Evolutionary conservation across 305 asterid genomes (phyloP).

Genomic region (Coffea humblotiana): DNA sequence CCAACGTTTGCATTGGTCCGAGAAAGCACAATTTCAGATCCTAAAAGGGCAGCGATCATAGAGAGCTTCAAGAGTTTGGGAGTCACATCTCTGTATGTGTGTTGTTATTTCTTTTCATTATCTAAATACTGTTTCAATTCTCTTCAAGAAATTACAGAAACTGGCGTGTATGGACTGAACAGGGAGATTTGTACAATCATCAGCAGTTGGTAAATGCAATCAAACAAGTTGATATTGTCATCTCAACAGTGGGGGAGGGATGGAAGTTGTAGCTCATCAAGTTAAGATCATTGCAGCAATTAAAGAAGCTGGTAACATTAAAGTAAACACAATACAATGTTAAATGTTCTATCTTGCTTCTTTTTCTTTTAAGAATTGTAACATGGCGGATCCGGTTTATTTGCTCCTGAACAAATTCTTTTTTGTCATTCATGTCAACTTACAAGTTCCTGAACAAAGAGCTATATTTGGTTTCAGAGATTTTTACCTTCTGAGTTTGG

Average conservation of each 20-base stretch:
- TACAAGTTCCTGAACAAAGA: background rate
- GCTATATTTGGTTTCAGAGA: slow-evolving; percentile 31
- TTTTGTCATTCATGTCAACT: no score
- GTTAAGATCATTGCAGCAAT: slow-evolving; percentile 22
- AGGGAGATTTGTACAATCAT: slow-evolving; percentile 56
- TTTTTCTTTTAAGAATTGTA: no score
- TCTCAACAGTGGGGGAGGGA: slow-evolving; percentile 45
- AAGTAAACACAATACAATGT: no score
- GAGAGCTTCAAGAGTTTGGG: slow-evolving; percentile 19
- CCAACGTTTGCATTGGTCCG: slow-evolving; percentile 25
- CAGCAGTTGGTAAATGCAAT: slow-evolving; percentile 49
- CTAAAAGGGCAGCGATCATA: slow-evolving; percentile 13
- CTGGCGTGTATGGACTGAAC: background rate
- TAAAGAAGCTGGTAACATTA: no score
- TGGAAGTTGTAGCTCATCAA: slow-evolving; percentile 39
- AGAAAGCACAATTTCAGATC: slow-evolving; percentile 15
- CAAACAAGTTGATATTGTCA: slow-evolving; percentile 61
- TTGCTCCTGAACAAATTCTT: no score
- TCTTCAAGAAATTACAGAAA: no score
- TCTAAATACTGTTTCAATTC: background rate
- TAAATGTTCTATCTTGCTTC: no score
- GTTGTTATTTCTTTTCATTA: background rate
- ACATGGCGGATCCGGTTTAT: no score
- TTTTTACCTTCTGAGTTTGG: slow-evolving; percentile 67
- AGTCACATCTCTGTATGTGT: slow-evolving; percentile 17